phyloP scores from a whole-genome alignment of 257 asterid genomes.

The Nicotiana tomentosiformis region DNA sequence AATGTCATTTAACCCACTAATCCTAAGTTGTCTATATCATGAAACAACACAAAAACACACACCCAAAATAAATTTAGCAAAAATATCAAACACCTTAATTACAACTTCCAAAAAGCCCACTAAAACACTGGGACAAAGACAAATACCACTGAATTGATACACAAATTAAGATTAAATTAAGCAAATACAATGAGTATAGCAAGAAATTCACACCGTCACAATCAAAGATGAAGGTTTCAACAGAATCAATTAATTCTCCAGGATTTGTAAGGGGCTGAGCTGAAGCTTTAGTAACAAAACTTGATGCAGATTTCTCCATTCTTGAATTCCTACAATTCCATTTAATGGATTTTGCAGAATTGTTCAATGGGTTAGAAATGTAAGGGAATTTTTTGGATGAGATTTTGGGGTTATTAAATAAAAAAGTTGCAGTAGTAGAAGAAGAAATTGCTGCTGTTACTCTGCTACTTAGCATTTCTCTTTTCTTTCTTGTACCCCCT shows the following conservation, averaged over 20 bases:
- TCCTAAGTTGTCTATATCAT: not conserved
- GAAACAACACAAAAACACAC: not conserved
- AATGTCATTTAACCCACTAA: not conserved
- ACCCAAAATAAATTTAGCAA: not conserved
- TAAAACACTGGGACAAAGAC: not conserved
- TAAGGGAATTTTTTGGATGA: slow-evolving; percentile 29
- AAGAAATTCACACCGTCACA: slow-evolving; percentile 67
- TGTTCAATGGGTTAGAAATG: slow-evolving; percentile 39
- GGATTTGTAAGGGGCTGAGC: slow-evolving; percentile 75
- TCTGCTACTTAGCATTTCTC: slow-evolving; percentile 46
- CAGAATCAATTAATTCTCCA: slow-evolving; percentile 81
- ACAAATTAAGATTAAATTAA: not conserved
- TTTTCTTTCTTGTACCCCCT: not conserved
- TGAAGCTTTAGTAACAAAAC: slow-evolving; percentile 38
- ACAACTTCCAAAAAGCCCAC: not conserved
- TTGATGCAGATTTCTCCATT: slow-evolving; percentile 44
- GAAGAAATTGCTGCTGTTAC: slow-evolving; percentile 30
- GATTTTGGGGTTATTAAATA: slow-evolving; percentile 25
- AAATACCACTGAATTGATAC: not conserved
- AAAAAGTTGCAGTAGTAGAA: slow-evolving; percentile 36
- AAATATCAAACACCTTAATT: not conserved
- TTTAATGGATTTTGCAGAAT: slow-evolving; percentile 34
- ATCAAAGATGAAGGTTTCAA: slow-evolving; percentile 93
- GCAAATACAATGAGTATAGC: not conserved
- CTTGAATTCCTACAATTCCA: slow-evolving; percentile 44